Percentiles rank a stretch among this genome's conserved stretches.
Evolutionary conservation across 768 basidiomycete species (phyloP).

Genomic region (Kwoniella sp.): DNA sequence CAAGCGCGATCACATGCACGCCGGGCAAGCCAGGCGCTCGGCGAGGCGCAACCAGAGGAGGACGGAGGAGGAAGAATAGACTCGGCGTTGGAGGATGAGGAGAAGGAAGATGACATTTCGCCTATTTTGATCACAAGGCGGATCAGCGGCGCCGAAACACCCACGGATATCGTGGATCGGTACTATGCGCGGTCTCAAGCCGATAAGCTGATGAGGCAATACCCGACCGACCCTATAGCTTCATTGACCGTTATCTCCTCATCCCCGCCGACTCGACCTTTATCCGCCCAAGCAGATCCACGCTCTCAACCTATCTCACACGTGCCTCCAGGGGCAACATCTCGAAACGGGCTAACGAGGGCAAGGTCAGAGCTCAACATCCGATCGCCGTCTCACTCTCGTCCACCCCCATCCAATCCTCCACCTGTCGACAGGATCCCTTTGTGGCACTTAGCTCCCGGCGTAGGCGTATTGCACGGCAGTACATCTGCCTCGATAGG

Average conservation of each 20-base stretch:
- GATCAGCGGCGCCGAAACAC: constrained; percentile 6
- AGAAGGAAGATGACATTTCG: constrained; percentile 6
- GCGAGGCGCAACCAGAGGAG: not conserved
- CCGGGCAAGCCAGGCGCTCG: not conserved
- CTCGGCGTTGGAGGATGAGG: not conserved
- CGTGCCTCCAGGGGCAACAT: not conserved
- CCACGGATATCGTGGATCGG: constrained; percentile 7
- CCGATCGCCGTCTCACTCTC: not conserved
- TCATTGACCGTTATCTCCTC: constrained; percentile 35
- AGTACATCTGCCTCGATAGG: constrained; percentile 43
- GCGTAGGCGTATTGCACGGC: constrained; percentile 42
- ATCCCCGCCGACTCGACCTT: not conserved
- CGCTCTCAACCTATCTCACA: not conserved
- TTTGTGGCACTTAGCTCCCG: constrained; percentile 46
- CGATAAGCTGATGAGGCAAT: not conserved
- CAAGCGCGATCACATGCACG: not conserved
- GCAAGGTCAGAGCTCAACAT: not conserved
- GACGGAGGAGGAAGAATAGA: no score
- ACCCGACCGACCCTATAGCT: constrained; percentile 41
- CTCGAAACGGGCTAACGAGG: not conserved
- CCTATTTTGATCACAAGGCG: constrained; percentile 11
- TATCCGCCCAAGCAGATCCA: not conserved
- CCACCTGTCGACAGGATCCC: constrained; percentile 35
- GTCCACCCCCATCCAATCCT: not conserved
- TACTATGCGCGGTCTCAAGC: constrained; percentile 7